Percentiles rank a stretch among this genome's conserved stretches.
These are phyloP conservation scores for Strobilomyces dryophilus DNA, from an alignment of 768 basidiomycete species.

Conservation along the genomic window DNA sequence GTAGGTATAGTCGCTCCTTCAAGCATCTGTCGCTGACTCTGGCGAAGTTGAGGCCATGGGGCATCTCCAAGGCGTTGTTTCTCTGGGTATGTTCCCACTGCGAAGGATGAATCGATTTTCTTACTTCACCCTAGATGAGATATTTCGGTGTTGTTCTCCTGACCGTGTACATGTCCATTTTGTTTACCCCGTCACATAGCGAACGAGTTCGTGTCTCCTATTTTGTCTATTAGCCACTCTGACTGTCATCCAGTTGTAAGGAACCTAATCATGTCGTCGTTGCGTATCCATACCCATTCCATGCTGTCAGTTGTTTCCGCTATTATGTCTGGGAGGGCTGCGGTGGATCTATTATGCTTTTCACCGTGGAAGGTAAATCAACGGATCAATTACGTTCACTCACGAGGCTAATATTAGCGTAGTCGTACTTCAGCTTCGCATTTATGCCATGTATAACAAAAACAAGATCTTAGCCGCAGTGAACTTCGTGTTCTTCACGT, in stretches of 20 bases:
- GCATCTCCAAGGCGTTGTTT: not conserved
- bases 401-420: not conserved
- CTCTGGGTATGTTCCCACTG: not conserved
- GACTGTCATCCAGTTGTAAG: not conserved
- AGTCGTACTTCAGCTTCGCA: conserved; percentile 1
- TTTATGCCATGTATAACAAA: conserved; percentile 1
- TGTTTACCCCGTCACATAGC: not conserved
- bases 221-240: not conserved
- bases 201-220: not conserved
- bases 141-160: not conserved
- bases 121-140: not conserved
- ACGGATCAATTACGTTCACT: not conserved
- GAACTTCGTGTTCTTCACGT: not conserved
- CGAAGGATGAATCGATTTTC: no score
- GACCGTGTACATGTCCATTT: not conserved
- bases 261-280: not conserved
- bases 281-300: no score
- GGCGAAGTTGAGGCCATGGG: not conserved
- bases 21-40: not conserved
- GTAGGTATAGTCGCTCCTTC: not conserved
- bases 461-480: not conserved
- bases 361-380: conserved; percentile 1
- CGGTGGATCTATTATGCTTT: not conserved
- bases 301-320: not conserved
- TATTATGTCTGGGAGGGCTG: not conserved